Base-by-base conservation (phyloP, 208 protist genomes). In the Acanthamoeba triangularis region DNA sequence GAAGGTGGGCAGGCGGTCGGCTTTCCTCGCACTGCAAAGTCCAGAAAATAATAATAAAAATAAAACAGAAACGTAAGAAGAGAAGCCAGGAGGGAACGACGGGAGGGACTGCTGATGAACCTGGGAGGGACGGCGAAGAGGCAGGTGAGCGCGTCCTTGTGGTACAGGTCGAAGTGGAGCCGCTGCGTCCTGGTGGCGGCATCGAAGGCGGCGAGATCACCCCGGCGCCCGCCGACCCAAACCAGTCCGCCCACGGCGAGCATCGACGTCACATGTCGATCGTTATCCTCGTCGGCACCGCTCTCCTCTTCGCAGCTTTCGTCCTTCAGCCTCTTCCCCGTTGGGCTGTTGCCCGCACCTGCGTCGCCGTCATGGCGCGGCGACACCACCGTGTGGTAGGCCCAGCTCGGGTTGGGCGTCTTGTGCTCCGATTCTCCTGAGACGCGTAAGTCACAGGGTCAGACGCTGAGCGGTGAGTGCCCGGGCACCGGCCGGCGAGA, bases 81-180 rank as follows among this genome's bases (percentile, higher is more conserved):
- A 72, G 65, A 35, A 67, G 59, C 18, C 59, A 20, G 28, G 18
- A 30, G 28, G 59, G 28, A 20, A 67, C 20, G 23, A 41, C 30
- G 47, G 13, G 49, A 20, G 49, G 78, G 18, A 4, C 49, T 2
- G 72, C 20, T 8, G 23, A 47, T 25, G 78, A 59, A 87, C 78
- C 44, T 37, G 30, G 37, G 78, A 14, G 28, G 30, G 18, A 59
- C 11, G 25, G 78, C 44, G 78, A 28, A 16, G n/a, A 87, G 25
- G 78, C 78, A 87, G 11, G 44, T 87, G 78, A 87, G 44, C 14
- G 78, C 78, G 30, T 87, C 78, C 37, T 59, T 87, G 78, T 87
- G 78, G n/a, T 33, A 59, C 16, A 11, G 18, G 25, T 35, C 49
- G 6, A 87, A 23, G 11, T 59, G 47, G 44, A 61, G 25, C 25